Evolutionary conservation across 352 stramenopile species (phyloP).

Genomic region (Globisporangium yorkense): DNA sequence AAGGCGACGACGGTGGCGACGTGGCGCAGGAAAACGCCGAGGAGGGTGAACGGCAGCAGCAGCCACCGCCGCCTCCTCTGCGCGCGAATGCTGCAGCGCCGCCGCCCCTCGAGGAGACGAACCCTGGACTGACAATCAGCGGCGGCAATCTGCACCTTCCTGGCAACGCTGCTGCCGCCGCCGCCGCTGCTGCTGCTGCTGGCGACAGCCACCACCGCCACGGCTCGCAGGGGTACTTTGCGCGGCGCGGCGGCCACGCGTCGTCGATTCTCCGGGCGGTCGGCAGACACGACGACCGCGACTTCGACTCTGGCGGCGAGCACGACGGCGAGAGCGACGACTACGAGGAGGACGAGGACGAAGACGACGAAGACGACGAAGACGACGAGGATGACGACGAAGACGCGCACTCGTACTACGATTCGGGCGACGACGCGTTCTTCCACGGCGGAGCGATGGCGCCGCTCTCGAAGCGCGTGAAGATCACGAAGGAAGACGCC

Average conservation of each 20-base stretch:
- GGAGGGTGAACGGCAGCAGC: neutral
- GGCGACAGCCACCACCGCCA: neutral
- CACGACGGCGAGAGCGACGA: slow-evolving; percentile 13
- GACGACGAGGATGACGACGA: slow-evolving; percentile 42
- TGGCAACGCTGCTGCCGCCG: neutral
- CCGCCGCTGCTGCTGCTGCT: too few species aligned
- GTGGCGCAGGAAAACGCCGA: neutral
- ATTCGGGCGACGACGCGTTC: slow-evolving; percentile 48
- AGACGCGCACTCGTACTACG: slow-evolving; percentile 38
- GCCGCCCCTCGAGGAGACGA: neutral
- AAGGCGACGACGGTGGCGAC: neutral
- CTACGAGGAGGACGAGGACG: slow-evolving; percentile 15
- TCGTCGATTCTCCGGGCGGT: slow-evolving; percentile 1
- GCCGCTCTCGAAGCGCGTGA: slow-evolving; percentile 43
- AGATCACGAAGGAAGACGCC: slow-evolving; percentile 25
- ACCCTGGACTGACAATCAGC: slow-evolving; percentile 5
- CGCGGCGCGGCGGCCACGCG: neutral
- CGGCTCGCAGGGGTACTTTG: neutral
- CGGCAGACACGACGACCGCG: slow-evolving; percentile 3
- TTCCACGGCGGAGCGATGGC: slow-evolving; percentile 17
- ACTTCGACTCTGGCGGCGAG: slow-evolving; percentile 14
- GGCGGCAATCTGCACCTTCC: slow-evolving; percentile 6
- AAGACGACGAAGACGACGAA: slow-evolving; percentile 41
- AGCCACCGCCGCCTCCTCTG: neutral
- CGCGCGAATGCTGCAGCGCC: neutral